phyloP scores from a whole-genome alignment of 179 eudicot genomes.

The Dionaea muscipula region DNA sequence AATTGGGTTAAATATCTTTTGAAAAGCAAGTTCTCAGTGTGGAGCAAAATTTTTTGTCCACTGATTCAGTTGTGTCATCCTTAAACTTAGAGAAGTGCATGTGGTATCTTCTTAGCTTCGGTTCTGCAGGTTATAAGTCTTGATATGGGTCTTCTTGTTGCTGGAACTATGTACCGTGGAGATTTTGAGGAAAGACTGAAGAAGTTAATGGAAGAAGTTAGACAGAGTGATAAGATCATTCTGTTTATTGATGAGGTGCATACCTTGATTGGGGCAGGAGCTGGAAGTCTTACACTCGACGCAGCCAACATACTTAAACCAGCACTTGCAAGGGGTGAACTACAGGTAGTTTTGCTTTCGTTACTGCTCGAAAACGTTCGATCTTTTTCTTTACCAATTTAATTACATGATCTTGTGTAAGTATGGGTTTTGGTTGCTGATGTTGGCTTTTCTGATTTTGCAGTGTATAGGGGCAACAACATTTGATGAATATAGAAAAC shows the following conservation, averaged over 20 bases:
- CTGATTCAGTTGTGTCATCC: background rate
- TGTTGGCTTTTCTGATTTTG: background rate
- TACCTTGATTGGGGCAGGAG: conserved; percentile 21
- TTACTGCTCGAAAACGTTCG: background rate
- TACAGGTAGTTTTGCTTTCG: conserved; percentile 11
- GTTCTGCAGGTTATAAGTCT: conserved; percentile 15
- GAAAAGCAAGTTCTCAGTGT: too few relatives aligned
- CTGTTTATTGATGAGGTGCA: conserved; percentile 28
- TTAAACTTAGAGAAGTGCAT: background rate
- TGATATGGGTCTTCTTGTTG: conserved; percentile 26
- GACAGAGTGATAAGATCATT: conserved; percentile 19
- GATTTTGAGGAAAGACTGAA: conserved; percentile 19
- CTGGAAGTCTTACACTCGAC: conserved; percentile 14
- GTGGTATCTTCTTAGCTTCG: background rate
- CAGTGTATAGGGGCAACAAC: conserved; percentile 26
- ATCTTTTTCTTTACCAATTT: background rate
- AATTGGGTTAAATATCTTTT: too few relatives aligned
- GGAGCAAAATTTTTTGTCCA: background rate
- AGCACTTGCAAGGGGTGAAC: conserved; percentile 25
- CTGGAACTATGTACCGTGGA: conserved; percentile 16
- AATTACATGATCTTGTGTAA: too few relatives aligned
- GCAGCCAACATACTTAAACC: conserved; percentile 27
- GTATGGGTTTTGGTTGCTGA: background rate
- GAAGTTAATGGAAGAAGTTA: conserved; percentile 19
- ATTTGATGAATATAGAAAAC: conserved; percentile 13